Evolutionary conservation across 352 stramenopile genomes (phyloP).

Genomic region (Globisporangium alternatum): DNA sequence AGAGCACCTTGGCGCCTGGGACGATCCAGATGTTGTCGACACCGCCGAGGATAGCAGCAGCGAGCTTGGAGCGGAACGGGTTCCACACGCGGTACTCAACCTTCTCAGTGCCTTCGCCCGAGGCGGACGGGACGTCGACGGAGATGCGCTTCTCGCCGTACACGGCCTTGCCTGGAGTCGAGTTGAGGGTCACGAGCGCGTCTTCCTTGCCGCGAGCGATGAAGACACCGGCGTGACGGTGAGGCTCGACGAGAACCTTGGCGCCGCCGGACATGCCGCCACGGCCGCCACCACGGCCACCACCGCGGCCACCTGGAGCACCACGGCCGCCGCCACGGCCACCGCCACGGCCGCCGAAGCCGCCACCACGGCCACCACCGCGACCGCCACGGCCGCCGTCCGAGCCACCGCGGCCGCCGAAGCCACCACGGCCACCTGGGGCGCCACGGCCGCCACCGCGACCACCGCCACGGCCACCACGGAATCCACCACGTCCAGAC

Average conservation of each 20-base stretch:
- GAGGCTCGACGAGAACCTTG: conserved; percentile 97
- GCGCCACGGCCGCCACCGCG: conserved; percentile 39
- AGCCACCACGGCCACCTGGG: conserved; percentile 40
- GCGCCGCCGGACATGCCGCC: conserved; percentile 94
- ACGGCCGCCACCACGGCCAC: conserved; percentile 59
- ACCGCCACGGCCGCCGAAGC: conserved; percentile 34
- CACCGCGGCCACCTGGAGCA: conserved; percentile 40
- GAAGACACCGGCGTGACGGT: conserved; percentile 98
- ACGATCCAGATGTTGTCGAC: conserved; percentile 99
- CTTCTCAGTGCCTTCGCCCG: conserved; percentile 92
- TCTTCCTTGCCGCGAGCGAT: conserved; percentile 99
- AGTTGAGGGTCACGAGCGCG: conserved; percentile 98
- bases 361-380: conserved; percentile 40
- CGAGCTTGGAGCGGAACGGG: conserved; percentile 99
- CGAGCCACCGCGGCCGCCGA: conserved; percentile 48
- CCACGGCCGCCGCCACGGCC: conserved; percentile 38
- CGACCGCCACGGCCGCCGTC: conserved; percentile 49
- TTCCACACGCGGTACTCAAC: conserved; percentile 99
- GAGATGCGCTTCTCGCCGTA: conserved; percentile 99
- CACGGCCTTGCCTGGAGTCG: conserved; percentile 97
- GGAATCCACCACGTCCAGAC: conserved; percentile 24
- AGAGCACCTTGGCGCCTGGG: conserved; percentile 97
- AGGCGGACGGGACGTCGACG: conserved; percentile 93
- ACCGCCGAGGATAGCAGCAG: conserved; percentile 98
- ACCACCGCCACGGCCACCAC: conserved; percentile 50